phyloP scores from a whole-genome alignment of 2,329 filamentous ascomycete species.

The Lecanicillium sp. region DNA sequence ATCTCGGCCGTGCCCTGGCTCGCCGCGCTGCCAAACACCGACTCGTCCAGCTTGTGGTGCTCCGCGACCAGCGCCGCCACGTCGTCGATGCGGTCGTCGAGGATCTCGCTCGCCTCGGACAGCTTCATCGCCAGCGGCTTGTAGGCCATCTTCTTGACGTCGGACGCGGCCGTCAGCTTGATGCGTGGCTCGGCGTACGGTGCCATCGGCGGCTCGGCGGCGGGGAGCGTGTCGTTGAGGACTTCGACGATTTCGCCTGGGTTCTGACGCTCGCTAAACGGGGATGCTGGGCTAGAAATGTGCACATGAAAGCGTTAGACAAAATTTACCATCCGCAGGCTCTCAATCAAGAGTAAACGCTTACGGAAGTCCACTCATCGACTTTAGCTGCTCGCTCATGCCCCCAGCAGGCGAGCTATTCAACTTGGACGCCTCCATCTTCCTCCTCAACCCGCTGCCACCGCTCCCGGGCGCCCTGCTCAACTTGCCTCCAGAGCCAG shows the following conservation, averaged over 20 bases:
- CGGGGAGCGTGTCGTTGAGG: constrained; percentile 66
- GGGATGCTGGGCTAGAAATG: constrained; percentile 14
- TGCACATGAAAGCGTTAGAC: neutral
- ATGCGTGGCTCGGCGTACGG: constrained; percentile 70
- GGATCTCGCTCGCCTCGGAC: constrained; percentile 82
- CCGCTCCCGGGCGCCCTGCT: constrained; percentile 21
- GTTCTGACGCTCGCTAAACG: constrained; percentile 69
- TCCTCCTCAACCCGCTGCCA: constrained; percentile 24
- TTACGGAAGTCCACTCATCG: constrained; percentile 21
- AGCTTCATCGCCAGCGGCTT: constrained; percentile 93
- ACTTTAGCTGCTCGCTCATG: constrained; percentile 24
- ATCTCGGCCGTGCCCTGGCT: constrained; percentile 79
- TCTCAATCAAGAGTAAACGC: constrained; percentile 8
- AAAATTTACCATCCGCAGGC: constrained; percentile 4
- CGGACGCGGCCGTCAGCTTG: constrained; percentile 77
- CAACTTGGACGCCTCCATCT: constrained; percentile 20
- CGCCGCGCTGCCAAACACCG: constrained; percentile 79
- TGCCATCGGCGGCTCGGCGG: constrained; percentile 61
- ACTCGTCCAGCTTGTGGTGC: constrained; percentile 68
- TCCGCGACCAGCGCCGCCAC: constrained; percentile 69
- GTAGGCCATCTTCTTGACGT: constrained; percentile 85
- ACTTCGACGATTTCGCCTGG: constrained; percentile 77
- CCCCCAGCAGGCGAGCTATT: constrained; percentile 25
- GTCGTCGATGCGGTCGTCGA: constrained; percentile 92
- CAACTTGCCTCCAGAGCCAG: constrained; percentile 35